A percentile compares a stretch with the other conserved stretches of the same genome.
phyloP scores from a whole-genome alignment of 192 early-diverging fungal genomes.

The Podila verticillata region DNA sequence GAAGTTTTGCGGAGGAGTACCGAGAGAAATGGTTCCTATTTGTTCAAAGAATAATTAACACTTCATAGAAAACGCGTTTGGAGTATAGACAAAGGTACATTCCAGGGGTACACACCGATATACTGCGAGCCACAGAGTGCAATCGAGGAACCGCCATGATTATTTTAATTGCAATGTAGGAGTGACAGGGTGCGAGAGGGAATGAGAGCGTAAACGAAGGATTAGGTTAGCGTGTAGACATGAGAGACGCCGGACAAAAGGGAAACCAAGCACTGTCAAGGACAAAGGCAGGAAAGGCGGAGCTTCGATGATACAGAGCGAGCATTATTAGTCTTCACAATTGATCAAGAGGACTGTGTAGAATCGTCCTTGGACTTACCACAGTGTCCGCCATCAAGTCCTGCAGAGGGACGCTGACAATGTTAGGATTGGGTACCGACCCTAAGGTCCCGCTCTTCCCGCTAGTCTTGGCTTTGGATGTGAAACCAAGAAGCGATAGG shows the following conservation, averaged over 20 bases:
- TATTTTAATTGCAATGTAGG: background rate
- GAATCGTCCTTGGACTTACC: conserved; percentile 8
- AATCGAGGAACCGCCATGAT: too few relatives aligned
- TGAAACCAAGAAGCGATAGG: background rate
- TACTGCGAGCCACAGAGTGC: background rate
- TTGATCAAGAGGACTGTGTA: too few relatives aligned
- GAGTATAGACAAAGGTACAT: too few relatives aligned
- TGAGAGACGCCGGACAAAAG: too few relatives aligned
- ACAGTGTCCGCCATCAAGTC: conserved; percentile 40
- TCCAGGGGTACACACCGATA: background rate
- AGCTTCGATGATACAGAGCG: too few relatives aligned
- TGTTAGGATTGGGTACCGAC: background rate
- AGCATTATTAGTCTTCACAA: too few relatives aligned
- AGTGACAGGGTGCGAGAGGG: background rate
- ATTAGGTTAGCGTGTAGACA: too few relatives aligned
- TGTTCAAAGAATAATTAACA: background rate
- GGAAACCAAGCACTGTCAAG: too few relatives aligned
- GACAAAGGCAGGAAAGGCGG: too few relatives aligned
- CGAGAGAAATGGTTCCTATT: conserved; percentile 30
- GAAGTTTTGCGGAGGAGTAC: conserved; percentile 39
- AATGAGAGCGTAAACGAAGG: background rate
- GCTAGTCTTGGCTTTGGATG: conserved; percentile 24
- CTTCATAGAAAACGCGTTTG: background rate
- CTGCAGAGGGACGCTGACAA: conserved; percentile 39
- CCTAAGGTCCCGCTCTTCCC: background rate